phyloP scores from a whole-genome alignment of 768 basidiomycete genomes.

The Trametes punicea region DNA sequence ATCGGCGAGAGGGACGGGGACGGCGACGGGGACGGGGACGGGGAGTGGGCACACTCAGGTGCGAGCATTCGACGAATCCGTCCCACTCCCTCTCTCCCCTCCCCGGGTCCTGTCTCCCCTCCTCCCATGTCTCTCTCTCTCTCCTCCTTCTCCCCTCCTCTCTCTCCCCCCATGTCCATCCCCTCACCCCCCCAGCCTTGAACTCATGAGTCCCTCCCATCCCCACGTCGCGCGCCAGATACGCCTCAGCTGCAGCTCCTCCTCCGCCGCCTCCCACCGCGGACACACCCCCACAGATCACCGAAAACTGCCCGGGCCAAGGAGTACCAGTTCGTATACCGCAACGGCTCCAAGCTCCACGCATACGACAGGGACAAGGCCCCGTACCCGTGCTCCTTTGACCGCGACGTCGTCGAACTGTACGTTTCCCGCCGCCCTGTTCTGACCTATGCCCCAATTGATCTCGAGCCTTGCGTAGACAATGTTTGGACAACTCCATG shows the following conservation, averaged over 20 bases:
- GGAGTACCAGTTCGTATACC: constrained; percentile 56
- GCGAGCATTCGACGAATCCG: constrained; percentile 32
- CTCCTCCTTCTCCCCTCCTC: constrained; percentile 5
- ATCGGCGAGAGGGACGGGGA: too few species aligned
- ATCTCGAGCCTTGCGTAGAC: not conserved
- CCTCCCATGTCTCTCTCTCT: constrained; percentile 2
- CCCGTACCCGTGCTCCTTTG: constrained; percentile 75
- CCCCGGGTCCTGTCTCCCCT: not conserved
- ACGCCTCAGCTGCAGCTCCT: constrained; percentile 24
- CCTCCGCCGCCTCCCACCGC: constrained; percentile 12
- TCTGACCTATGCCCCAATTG: not conserved
- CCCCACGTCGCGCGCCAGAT: constrained; percentile 9
- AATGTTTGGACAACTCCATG: constrained; percentile 20
- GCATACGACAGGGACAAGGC: constrained; percentile 71
- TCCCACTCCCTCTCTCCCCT: not conserved
- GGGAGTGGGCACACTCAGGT: constrained; percentile 30
- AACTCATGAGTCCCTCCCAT: constrained; percentile 9
- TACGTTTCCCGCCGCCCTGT: constrained; percentile 34
- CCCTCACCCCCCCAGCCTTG: not conserved
- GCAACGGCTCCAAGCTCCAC: constrained; percentile 64
- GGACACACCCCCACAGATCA: not conserved
- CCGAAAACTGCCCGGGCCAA: constrained; percentile 30
- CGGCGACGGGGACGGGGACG: constrained; percentile 37
- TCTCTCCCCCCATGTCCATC: constrained; percentile 17
- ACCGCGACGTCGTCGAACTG: constrained; percentile 65